Conservation (phyloP, 2,329 filamentous ascomycete species). For the Exophiala bonariae region DNA sequence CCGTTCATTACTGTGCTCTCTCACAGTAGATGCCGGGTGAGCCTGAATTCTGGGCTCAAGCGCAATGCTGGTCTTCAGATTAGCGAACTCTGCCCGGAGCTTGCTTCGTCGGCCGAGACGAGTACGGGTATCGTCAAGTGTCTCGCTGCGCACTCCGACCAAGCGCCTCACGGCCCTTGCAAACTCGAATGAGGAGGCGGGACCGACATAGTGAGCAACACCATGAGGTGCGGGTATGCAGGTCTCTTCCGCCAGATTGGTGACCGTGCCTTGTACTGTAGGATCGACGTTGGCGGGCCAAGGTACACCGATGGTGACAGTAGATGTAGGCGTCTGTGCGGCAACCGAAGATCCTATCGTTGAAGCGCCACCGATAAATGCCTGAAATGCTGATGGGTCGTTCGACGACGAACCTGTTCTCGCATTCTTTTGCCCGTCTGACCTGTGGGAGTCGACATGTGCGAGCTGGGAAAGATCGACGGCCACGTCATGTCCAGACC, state of each 20-base stretch:
- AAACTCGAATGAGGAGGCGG: not conserved
- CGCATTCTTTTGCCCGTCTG: not conserved
- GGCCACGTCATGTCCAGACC: not conserved
- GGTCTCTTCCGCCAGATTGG: not conserved
- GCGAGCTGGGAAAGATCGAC: not conserved
- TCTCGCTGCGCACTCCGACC: not conserved
- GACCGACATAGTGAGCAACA: not conserved
- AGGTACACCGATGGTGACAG: not conserved
- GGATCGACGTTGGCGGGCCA: not conserved
- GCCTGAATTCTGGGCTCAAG: not conserved
- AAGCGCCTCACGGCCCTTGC: not conserved
- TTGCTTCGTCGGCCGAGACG: not conserved
- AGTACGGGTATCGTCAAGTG: not conserved
- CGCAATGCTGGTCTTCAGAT: constrained; percentile 1
- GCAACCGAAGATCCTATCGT: too few species aligned
- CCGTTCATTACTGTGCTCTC: not conserved
- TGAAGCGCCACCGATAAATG: too few species aligned
- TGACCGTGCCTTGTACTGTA: not conserved
- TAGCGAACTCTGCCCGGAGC: not conserved
- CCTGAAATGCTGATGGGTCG: not conserved
- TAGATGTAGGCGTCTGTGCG: not conserved
- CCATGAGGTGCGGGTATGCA: not conserved
- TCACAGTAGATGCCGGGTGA: not conserved
- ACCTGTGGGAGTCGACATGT: not conserved
- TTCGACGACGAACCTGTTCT: not conserved